phyloP scores from a whole-genome alignment of 1,139 yeast species.

The Saccharomycopsis crataegensis region DNA sequence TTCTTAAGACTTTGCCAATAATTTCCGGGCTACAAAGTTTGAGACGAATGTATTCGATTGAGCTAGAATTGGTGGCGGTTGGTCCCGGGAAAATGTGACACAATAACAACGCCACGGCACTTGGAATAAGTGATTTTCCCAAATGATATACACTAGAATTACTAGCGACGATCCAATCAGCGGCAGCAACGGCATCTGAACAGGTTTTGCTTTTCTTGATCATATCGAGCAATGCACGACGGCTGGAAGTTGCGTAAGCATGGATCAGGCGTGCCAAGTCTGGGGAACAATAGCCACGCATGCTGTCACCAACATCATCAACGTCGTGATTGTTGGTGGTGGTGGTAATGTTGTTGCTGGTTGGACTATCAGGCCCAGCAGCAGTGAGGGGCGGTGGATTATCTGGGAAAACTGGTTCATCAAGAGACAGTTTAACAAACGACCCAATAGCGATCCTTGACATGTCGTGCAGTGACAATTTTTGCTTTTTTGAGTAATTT shows the following conservation, averaged over 20 bases:
- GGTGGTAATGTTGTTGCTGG: background rate
- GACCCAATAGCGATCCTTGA: slow-evolving; percentile 28
- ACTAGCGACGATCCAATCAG: slow-evolving; percentile 23
- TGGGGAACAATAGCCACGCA: background rate
- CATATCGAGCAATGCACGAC: slow-evolving; percentile 29
- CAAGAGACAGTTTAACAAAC: slow-evolving; percentile 22
- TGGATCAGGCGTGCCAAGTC: slow-evolving; percentile 21
- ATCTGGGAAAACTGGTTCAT: too few species aligned
- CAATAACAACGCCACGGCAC: slow-evolving; percentile 53
- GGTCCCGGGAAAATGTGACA: slow-evolving; percentile 45
- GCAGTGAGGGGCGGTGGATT: background rate
- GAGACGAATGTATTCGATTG: slow-evolving; percentile 49
- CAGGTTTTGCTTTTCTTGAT: slow-evolving; percentile 65
- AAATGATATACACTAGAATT: slow-evolving; percentile 41
- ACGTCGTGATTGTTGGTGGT: background rate
- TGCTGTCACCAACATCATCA: background rate
- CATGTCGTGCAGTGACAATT: slow-evolving; percentile 3
- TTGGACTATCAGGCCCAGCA: background rate
- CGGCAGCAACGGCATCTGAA: slow-evolving; percentile 38
- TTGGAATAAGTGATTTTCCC: slow-evolving; percentile 48
- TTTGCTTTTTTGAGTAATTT: slow-evolving; percentile 9
- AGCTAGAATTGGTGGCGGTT: slow-evolving; percentile 19
- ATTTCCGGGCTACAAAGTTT: slow-evolving; percentile 41
- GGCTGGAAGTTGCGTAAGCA: slow-evolving; percentile 25
- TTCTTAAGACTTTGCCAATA: slow-evolving; percentile 43